Evolutionary conservation across 2,329 filamentous ascomycete genomes (phyloP).

Genomic region (Daldinia sp.): DNA sequence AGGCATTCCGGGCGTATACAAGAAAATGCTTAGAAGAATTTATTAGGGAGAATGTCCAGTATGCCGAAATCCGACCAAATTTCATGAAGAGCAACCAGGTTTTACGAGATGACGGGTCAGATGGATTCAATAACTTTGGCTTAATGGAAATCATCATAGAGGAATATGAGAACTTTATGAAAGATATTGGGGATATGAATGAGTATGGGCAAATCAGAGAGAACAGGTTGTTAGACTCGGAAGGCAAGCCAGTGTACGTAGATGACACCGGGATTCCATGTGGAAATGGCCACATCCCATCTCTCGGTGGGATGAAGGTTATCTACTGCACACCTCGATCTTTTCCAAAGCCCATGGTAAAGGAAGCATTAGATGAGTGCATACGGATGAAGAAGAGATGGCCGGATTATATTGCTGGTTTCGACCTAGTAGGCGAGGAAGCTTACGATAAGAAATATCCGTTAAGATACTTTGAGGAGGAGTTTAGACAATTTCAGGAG

Average conservation of each 20-base stretch:
- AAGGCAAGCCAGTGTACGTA: constrained; percentile 21
- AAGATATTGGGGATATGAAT: constrained; percentile 46
- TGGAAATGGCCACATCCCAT: constrained; percentile 36
- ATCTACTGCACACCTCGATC: constrained; percentile 68
- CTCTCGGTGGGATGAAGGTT: constrained; percentile 66
- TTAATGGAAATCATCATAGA: constrained; percentile 63
- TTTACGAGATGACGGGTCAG: constrained; percentile 56
- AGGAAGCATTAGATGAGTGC: constrained; percentile 60
- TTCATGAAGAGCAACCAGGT: constrained; percentile 64
- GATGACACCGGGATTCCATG: constrained; percentile 12
- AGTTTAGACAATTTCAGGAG: constrained; percentile 58
- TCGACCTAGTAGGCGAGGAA: constrained; percentile 69
- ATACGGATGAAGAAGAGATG: constrained; percentile 61
- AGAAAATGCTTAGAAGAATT: constrained; percentile 62
- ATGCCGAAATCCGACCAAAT: constrained; percentile 68
- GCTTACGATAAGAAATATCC: constrained; percentile 57
- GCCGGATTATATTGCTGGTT: constrained; percentile 63
- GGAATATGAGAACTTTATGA: constrained; percentile 55
- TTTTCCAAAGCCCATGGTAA: constrained; percentile 56
- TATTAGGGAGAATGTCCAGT: constrained; percentile 65
- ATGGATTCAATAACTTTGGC: constrained; percentile 54
- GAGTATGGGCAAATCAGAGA: constrained; percentile 36
- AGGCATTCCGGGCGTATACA: constrained; percentile 64
- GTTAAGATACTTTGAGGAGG: constrained; percentile 57
- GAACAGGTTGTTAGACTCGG: constrained; percentile 20